These are phyloP conservation scores for Aspergillus bertholletiae DNA, from an alignment of 495 filamentous ascomycete species.

Conservation along the genomic window DNA sequence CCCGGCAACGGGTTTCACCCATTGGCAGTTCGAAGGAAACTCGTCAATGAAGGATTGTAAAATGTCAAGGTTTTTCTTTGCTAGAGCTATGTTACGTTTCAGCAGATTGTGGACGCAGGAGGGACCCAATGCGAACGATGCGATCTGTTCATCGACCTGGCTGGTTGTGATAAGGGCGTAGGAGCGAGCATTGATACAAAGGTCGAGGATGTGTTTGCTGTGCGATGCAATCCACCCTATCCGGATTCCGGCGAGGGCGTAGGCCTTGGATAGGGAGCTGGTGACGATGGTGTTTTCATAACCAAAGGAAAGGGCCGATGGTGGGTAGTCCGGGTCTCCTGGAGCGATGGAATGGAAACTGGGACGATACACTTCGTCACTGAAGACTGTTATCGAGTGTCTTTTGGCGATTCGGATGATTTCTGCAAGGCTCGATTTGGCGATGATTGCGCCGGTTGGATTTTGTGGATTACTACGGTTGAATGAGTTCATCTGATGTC, in stretches of 20 bases:
- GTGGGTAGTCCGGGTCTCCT: conserved; percentile 54
- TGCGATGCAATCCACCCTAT: conserved; percentile 80
- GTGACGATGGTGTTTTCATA: conserved; percentile 71
- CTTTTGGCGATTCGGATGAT: conserved; percentile 63
- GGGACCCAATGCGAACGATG: conserved; percentile 64
- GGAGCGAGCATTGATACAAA: conserved; percentile 62
- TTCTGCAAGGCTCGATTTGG: conserved; percentile 52
- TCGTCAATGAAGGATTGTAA: conserved; percentile 65
- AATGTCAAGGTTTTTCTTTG: conserved; percentile 64
- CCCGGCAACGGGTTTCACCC: conserved; percentile 77
- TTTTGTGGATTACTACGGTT: conserved; percentile 92
- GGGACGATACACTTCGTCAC: conserved; percentile 86
- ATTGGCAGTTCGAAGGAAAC: conserved; percentile 60
- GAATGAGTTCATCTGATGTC: too few relatives aligned
- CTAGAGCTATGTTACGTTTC: conserved; percentile 65
- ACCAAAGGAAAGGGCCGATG: conserved; percentile 65
- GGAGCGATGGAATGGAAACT: conserved; percentile 75
- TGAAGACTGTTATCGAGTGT: conserved; percentile 63
- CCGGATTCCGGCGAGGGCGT: conserved; percentile 77
- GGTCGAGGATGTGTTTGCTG: conserved; percentile 57
- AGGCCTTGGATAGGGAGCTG: conserved; percentile 83
- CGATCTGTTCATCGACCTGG: conserved; percentile 77
- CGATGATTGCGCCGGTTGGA: conserved; percentile 73
- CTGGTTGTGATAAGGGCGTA: conserved; percentile 86
- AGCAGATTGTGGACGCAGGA: conserved; percentile 63